phyloP scores from a whole-genome alignment of 768 basidiomycete species.

The Trametes sanguinea region DNA sequence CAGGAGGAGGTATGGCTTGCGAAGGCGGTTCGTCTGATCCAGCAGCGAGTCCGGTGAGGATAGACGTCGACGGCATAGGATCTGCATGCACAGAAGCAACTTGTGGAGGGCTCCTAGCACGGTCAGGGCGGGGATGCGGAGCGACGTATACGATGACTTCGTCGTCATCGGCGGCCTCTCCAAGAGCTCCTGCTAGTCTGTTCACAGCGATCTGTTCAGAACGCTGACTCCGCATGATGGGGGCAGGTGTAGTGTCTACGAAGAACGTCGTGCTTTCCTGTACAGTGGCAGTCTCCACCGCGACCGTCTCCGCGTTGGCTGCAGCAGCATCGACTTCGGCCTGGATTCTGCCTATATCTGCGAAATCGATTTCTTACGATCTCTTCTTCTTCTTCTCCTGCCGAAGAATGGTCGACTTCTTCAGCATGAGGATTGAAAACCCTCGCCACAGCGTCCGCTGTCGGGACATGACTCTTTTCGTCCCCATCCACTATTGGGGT shows the following conservation, averaged over 20 bases:
- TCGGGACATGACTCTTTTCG: conserved; percentile 61
- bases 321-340: conserved; percentile 40
- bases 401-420: neutral
- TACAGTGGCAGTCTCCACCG: conserved; percentile 6
- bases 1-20: neutral
- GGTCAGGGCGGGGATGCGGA: conserved; percentile 57
- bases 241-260: conserved; percentile 34
- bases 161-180: conserved; percentile 43
- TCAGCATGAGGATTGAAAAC: conserved; percentile 50
- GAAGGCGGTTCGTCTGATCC: neutral
- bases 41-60: conserved; percentile 28
- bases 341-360: conserved; percentile 53
- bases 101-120: conserved; percentile 17
- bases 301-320: neutral
- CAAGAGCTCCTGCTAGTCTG: conserved; percentile 13
- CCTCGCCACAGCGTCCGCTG: conserved; percentile 64
- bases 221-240: neutral
- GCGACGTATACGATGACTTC: conserved; percentile 80
- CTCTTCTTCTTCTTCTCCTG: conserved; percentile 17
- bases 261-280: conserved; percentile 42
- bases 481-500: conserved; percentile 41
- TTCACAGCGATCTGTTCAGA: conserved; percentile 7
- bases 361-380: conserved; percentile 58
- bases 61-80: conserved; percentile 27
- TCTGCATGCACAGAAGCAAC: neutral